Evolutionary conservation across 805 yeast species (phyloP), one percentile per base, ranked within the genome.

Genomic region (Wickerhamiella siamensis): DNA sequence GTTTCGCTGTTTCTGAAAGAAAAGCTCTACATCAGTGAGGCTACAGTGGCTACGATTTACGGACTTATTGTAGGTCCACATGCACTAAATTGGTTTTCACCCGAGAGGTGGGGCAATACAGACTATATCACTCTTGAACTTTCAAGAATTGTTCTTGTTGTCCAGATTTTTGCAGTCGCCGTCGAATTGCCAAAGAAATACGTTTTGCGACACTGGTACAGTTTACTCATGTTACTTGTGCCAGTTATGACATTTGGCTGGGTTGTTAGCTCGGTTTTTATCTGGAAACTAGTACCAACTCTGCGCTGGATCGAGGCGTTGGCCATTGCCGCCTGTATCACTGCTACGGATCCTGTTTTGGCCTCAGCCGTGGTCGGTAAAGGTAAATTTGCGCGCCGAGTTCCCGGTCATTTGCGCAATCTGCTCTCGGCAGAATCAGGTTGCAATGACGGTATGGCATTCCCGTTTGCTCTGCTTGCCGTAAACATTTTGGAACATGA

Each of bases 321-420:
- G 29, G 67, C 79, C 38, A 75, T 86, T 1, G 72, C 87, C 26
- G 95, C 94, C 1, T 84, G 95, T 58, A 77, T 86, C 36, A 87
- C 95, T 0, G 95, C 95, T 2, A 87, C 96, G 0, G 96, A 86
- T 62, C 96, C 96, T 5, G 91, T 86, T 33, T 68, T 86, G 54
- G 95, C 95, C 2, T 91, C 94, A 15, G 94, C 95, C 2, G 94
- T 86, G 31, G 95, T 86, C 9, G 94, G 95, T 59, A 86, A 82
- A 53, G 94, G 94, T 50, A 82, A 83, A 56, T 86, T 86, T 58
- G 94, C 95, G 12, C 74, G 74, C 54, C 72, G 94, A 42, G 94
- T 86, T 15, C 94, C 95, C 1, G 94, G 93, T n/a, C 95, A 86
- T 61, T 67, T 86, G 62, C 69, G 94, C 51, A 81, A 84, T 54